Base-by-base conservation (phyloP, 331 rosid genomes). In the Saraca asoca region DNA sequence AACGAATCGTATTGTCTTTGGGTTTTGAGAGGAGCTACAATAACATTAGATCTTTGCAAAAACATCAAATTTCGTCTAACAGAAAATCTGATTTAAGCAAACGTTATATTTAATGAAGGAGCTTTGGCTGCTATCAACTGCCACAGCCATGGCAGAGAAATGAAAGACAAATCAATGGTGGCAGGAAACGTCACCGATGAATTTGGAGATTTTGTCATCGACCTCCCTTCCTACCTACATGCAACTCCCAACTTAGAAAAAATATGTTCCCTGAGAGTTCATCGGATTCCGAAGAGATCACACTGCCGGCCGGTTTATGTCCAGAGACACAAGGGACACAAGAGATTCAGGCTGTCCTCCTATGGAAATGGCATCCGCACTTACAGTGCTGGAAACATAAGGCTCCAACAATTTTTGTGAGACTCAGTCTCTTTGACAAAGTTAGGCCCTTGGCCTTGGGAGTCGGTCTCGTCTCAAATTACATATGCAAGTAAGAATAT, bases 211-310 rank as follows among this genome's bases (percentile, higher is more conserved):
- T 94, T 90, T 64, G 68, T 74, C 52, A 56, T 90, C 15, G 97
- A 94, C 39, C 79, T 94, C 48, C 99, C 99, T 38, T 94, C 97
- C 19, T 42, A 81, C 43, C 85, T 94, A 4, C 99, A 94, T 46
- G 85, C 90, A 7, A 73, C 81, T 51, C 91, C 82, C 29, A 76
- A 87, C 85, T 68, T 94, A 67, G 92, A 88, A 74, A 85, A 80
- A 51, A 50, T 46, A 9, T 94, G 99, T 68, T 71, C 64, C 0
- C 64, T 87, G 4, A 78, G 67, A 76, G 79, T 94, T 71, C 56
- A 76, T 55, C 31, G 64, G 9, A 60, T 90, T 54, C 94, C 96
- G 19, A 79, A 82, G 80, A 73, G 62, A 64, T 61, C 87, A 43
- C 74, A 7, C 37, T 93, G 98, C 79, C 65, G 53, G 13, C 88